A percentile compares a stretch with the other conserved stretches of the same genome.
Conservation (phyloP, 441 rosid genomes). For the Lepidium campestre region DNA sequence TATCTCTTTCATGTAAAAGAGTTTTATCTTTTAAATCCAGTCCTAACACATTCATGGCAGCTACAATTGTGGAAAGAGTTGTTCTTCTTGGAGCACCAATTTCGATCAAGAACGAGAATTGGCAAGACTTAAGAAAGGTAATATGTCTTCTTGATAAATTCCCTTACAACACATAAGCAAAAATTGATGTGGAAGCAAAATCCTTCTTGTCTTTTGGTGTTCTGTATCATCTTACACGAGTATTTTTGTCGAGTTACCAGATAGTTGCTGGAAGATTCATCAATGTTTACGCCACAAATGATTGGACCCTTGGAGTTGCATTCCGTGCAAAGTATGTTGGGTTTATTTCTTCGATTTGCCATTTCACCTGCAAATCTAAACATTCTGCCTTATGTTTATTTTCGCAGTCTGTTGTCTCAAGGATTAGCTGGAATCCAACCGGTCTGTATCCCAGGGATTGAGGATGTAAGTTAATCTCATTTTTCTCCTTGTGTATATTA, state of each 20-base stretch:
- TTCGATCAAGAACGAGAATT: constrained; percentile 72
- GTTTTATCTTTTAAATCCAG: not conserved
- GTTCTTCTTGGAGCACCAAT: constrained; percentile 95
- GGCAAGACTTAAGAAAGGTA: constrained; percentile 88
- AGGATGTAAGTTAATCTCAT: constrained; percentile 43
- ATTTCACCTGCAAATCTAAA: not conserved
- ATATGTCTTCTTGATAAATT: not conserved
- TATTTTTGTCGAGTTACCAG: constrained; percentile 32
- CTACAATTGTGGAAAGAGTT: constrained; percentile 85
- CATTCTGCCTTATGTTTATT: not conserved
- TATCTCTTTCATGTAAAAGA: not conserved
- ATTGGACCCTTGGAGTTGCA: constrained; percentile 89
- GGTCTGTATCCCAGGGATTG: constrained; percentile 53
- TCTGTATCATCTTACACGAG: not conserved
- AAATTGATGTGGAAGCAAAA: not conserved
- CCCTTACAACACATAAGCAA: not conserved
- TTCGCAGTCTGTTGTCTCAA: constrained; percentile 35
- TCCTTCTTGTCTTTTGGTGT: not conserved
- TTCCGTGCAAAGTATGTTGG: constrained; percentile 71
- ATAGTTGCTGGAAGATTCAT: constrained; percentile 95
- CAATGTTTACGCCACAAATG: constrained; percentile 73
- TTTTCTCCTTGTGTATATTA: not conserved
- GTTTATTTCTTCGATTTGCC: not conserved
- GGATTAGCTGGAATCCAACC: constrained; percentile 96
- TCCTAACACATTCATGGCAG: constrained; percentile 30